Evolutionary conservation across 768 basidiomycete genomes (phyloP), one percentile per base, ranked within the genome.

Genomic region (Boletus coccyginus): DNA sequence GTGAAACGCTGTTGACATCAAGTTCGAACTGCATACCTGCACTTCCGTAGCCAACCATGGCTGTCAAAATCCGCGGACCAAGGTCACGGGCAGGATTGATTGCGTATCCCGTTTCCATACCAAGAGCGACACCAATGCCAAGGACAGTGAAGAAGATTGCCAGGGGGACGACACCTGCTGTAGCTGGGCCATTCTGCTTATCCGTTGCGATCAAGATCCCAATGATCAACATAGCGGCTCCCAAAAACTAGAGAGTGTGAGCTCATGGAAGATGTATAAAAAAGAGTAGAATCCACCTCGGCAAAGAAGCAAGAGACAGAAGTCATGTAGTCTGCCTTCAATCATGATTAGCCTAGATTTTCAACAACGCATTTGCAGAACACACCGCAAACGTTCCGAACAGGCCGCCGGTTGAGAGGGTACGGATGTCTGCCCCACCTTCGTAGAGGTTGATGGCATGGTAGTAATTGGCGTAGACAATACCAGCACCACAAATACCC

Each of bases 81-180:
- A 89, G 72, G 70, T 89, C 87, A 63, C 88, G 83, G 33, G 87
- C 85, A 40, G 87, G 87, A 61, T 88, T 88, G 50, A 88, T 71
- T 6, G 86, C 82, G 59, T 77, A 85, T 45, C 80, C 84, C 6
- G 87, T 88, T 61, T 88, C 74, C 78, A 83, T 81, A 12, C 87
- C 87, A 36, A 88, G 74, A 16, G 76, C 71, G 1, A 77, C 62
- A 43, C 81, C 83, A 46, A 88, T 78, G n/a, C 81, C 87, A 24
- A 87, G 74, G 40, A 87, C 68, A 39, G 76, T 59, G 42, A 88
- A 56, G 68, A 87, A 86, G 8, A 88, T 61, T 5, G 70, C 78
- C 40, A 87, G 61, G 14, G 86, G 84, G 1, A 79, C 70, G 7
- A 88, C 74, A 10, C 83, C 82, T 3, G 74, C 47, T 0, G 81